phyloP scores from a whole-genome alignment of 192 early-diverging fungal genomes.

The Podila minutissima region DNA sequence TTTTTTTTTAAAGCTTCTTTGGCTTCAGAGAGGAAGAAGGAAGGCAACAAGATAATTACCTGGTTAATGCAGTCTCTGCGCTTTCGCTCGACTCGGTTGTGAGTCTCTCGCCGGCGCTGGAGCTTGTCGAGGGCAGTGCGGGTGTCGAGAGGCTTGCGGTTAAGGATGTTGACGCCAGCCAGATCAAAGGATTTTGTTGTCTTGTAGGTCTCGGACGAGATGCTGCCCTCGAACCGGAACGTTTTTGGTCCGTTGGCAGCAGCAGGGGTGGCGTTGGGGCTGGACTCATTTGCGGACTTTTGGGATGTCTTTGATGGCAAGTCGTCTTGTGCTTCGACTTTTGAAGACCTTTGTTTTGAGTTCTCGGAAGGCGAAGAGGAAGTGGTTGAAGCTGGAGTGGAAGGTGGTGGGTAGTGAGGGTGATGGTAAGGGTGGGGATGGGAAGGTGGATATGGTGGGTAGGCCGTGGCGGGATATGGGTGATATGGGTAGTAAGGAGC shows the following conservation, averaged over 20 bases:
- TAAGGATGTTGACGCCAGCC: constrained; percentile 36
- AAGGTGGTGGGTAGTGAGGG: constrained; percentile 6
- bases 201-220: constrained; percentile 17
- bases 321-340: constrained; percentile 4
- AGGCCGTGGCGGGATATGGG: constrained; percentile 19
- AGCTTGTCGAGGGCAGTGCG: constrained; percentile 74
- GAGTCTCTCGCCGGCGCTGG: constrained; percentile 77
- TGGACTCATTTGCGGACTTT: neutral
- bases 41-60: constrained; percentile 12
- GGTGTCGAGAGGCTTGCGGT: constrained; percentile 37
- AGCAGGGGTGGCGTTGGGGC: neutral
- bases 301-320: neutral
- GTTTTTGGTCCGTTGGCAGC: constrained; percentile 21
- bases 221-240: constrained; percentile 46
- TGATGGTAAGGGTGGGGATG: neutral
- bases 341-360: constrained; percentile 5
- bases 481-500: constrained; percentile 43
- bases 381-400: neutral
- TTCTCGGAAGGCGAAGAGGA: constrained; percentile 1
- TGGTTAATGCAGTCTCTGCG: constrained; percentile 80
- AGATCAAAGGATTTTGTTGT: constrained; percentile 49
- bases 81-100: constrained; percentile 80
- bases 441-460: constrained; percentile 20
- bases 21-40: no score
- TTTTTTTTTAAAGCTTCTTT: no score